phyloP scores from a whole-genome alignment of 2,329 filamentous ascomycete genomes.

The Trichocomaceae sp. region DNA sequence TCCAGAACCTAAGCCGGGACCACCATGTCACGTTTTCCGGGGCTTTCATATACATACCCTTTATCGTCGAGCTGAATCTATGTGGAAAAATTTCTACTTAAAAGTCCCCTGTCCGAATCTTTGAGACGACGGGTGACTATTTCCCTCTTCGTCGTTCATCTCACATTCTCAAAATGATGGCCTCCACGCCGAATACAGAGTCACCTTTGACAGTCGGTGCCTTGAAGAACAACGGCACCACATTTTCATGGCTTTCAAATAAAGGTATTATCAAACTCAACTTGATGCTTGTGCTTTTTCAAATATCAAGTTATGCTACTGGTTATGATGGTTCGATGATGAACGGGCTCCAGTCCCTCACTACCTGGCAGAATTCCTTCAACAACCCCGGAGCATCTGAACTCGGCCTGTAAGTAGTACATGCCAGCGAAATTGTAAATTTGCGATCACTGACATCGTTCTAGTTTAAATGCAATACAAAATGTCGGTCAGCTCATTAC shows the following conservation, averaged over 20 bases:
- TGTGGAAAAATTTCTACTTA: background rate
- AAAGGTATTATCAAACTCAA: background rate
- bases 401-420: too few species aligned
- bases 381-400: too few species aligned
- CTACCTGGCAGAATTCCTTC: too few species aligned
- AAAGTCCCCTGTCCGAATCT: background rate
- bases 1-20: background rate
- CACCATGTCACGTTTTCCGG: conserved; percentile 1
- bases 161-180: background rate
- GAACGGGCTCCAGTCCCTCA: too few species aligned
- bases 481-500: too few species aligned
- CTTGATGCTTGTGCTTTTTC: background rate
- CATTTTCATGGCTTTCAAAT: background rate
- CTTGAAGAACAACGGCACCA: conserved; percentile 2
- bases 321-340: background rate
- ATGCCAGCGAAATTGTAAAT: too few species aligned
- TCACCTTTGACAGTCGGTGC: conserved; percentile 6
- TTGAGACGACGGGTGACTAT: background rate
- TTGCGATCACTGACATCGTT: too few species aligned
- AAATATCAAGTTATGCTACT: conserved; percentile 2
- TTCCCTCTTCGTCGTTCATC: background rate
- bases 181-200: background rate
- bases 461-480: too few species aligned
- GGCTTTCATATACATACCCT: background rate
- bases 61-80: background rate